Conservation (phyloP, 768 basidiomycete genomes). For the Nidularia pulvinata region DNA sequence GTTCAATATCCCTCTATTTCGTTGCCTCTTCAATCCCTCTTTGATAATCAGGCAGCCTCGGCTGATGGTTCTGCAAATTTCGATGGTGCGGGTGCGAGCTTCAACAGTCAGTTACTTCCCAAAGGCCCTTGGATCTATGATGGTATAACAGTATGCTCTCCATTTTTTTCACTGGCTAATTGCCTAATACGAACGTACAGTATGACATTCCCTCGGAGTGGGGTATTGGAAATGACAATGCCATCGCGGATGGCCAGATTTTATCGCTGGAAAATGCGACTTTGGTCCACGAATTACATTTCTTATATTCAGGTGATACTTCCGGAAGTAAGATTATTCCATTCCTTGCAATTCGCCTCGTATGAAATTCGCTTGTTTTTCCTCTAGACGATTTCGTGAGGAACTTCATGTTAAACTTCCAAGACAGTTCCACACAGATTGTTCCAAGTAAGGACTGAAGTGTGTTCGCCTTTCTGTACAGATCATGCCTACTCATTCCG, state of each 20-base stretch:
- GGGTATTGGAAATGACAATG: conserved; percentile 41
- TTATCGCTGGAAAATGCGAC: conserved; percentile 26
- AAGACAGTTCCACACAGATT: conserved; percentile 27
- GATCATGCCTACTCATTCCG: no score
- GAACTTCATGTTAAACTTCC: conserved; percentile 32
- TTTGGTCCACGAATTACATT: conserved; percentile 43
- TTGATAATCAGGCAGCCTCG: conserved; percentile 45
- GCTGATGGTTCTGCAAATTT: conserved; percentile 36
- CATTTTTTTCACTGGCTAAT: neutral
- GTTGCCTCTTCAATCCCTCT: conserved; percentile 22
- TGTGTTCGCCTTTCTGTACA: neutral
- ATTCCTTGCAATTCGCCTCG: neutral
- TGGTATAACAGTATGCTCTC: conserved; percentile 30
- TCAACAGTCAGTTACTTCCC: conserved; percentile 36
- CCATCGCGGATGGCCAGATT: conserved; percentile 40
- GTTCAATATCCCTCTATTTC: conserved; percentile 24
- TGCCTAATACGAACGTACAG: conserved; percentile 13
- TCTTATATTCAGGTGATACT: conserved; percentile 45
- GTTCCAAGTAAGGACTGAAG: conserved; percentile 25
- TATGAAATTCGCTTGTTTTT: no score
- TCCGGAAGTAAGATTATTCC: conserved; percentile 19
- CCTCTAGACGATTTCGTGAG: conserved; percentile 22
- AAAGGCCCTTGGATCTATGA: conserved; percentile 33
- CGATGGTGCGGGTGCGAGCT: conserved; percentile 35
- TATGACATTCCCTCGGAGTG: conserved; percentile 40